Evolutionary conservation across 768 basidiomycete genomes (phyloP).

Genomic region (Termitomyces sp.): DNA sequence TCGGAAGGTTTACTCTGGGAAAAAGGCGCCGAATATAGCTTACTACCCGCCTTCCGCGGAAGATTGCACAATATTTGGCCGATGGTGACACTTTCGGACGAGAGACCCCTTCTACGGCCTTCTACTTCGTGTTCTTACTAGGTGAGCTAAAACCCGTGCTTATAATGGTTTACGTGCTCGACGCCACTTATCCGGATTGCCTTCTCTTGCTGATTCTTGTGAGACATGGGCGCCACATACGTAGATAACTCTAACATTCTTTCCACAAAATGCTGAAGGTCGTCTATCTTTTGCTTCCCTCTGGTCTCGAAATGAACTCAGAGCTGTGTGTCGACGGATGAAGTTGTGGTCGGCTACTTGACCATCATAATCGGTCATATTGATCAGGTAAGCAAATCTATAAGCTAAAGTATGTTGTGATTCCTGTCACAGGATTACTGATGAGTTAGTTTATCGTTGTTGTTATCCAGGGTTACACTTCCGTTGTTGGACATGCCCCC

Average conservation of each 20-base stretch:
- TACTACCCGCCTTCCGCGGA: constrained; percentile 40
- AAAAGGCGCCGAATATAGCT: constrained; percentile 30
- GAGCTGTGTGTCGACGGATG: neutral
- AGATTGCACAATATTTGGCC: constrained; percentile 33
- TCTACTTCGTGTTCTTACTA: constrained; percentile 20
- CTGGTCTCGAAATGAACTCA: constrained; percentile 15
- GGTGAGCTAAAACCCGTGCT: constrained; percentile 24
- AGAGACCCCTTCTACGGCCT: constrained; percentile 20
- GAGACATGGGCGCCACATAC: constrained; percentile 25
- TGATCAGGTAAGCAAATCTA: constrained; percentile 6
- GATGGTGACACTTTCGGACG: constrained; percentile 25
- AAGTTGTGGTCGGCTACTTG: constrained; percentile 19
- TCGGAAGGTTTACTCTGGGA: constrained; percentile 36
- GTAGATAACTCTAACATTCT: constrained; percentile 14
- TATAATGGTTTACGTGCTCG: constrained; percentile 30
- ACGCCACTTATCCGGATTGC: constrained; percentile 39
- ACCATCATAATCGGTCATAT: constrained; percentile 17
- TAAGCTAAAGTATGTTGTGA: constrained; percentile 9
- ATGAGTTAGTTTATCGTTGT: constrained; percentile 7
- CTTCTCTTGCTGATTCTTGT: constrained; percentile 18
- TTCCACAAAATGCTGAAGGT: constrained; percentile 23
- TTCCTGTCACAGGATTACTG: constrained; percentile 14
- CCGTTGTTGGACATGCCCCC: constrained; percentile 3
- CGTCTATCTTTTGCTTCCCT: constrained; percentile 15
- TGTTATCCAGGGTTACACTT: constrained; percentile 9